Conservation (phyloP, 129 eudicot species). For the Tagetes erecta region DNA sequence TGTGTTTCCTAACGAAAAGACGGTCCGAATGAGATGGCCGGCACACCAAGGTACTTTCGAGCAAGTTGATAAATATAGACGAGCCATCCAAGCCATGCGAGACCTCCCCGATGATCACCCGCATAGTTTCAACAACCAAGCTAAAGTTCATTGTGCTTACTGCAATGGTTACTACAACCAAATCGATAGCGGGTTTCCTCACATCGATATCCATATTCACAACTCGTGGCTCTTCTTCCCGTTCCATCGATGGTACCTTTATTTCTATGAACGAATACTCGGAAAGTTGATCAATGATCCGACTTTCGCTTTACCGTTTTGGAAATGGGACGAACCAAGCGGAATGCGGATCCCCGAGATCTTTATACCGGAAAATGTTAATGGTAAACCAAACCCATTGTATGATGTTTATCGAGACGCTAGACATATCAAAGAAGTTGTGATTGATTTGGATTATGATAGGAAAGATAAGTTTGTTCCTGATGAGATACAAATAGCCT, state of each 20-base stretch:
- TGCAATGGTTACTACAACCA: constrained; percentile 43
- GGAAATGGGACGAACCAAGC: constrained; percentile 51
- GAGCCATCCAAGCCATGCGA: constrained; percentile 40
- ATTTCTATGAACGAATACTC: constrained; percentile 44
- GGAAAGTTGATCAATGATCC: constrained; percentile 49
- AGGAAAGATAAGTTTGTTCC: not conserved
- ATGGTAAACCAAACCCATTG: constrained; percentile 2
- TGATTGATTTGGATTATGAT: constrained; percentile 24
- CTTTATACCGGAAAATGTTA: not conserved
- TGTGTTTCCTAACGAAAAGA: constrained; percentile 8
- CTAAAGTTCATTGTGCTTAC: constrained; percentile 52
- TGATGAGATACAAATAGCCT: not conserved
- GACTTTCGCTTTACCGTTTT: constrained; percentile 45
- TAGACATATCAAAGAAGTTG: not conserved
- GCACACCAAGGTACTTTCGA: constrained; percentile 25
- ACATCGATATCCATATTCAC: constrained; percentile 40
- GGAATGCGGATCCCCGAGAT: constrained; percentile 41
- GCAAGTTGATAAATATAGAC: constrained; percentile 25
- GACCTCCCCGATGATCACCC: constrained; percentile 46
- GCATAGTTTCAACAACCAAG: constrained; percentile 43
- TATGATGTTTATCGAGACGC: constrained; percentile 27
- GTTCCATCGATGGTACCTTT: constrained; percentile 46
- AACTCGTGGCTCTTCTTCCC: constrained; percentile 56
- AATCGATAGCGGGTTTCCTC: constrained; percentile 17
- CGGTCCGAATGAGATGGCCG: constrained; percentile 21